Evolutionary conservation across 2,329 filamentous ascomycete genomes (phyloP), one percentile per base, ranked within the genome.

Genomic region (Diplodia intermedia): DNA sequence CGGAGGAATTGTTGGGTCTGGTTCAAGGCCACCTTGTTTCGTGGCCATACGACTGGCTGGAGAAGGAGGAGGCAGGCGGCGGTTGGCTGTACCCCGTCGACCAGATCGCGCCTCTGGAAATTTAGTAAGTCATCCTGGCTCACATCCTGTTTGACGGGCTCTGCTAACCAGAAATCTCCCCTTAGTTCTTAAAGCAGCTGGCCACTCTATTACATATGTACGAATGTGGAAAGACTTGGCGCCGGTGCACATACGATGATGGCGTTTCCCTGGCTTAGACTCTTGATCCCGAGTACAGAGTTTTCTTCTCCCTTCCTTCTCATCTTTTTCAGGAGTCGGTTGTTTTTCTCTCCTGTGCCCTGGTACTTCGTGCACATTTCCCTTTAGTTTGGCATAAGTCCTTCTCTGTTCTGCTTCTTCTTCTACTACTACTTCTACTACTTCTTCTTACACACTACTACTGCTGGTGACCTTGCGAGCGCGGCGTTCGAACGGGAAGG

Each of bases 61-160:
- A 91, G 73, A 91, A 90, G 67, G 95, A 98, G 81, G 95, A 98
- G 82, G 88, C 90, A 75, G 94, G 93, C 72, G 92, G 93, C 68
- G 97, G 97, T 77, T 99, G 95, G 95, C 86, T 97, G 70, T 98
- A 97, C 81, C 93, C 94, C 76, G 92, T 98, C 67, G 95, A 99
- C 79, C 91, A 96, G 79, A 90, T 99, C 77, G 96, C 95, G 74
- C 95, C 95, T 68, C 84, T 99, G 80, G 93, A 97, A 82, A 98
- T 99, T 75, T 99, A 99, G 91, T 93, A 85, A 89, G 91, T 73
- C 5, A 12, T 26, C 14, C 40, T 49, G 2, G 1, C 15, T 40
- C 14, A 26, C 12, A 9, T 20, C n/a, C 7, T 12, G 33, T 20
- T 7, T n/a, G 2, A 33, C 12, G 2, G 15, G 8, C 5, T 33